phyloP scores from a whole-genome alignment of 1,139 yeast species.

The Taiozyma sp. region DNA sequence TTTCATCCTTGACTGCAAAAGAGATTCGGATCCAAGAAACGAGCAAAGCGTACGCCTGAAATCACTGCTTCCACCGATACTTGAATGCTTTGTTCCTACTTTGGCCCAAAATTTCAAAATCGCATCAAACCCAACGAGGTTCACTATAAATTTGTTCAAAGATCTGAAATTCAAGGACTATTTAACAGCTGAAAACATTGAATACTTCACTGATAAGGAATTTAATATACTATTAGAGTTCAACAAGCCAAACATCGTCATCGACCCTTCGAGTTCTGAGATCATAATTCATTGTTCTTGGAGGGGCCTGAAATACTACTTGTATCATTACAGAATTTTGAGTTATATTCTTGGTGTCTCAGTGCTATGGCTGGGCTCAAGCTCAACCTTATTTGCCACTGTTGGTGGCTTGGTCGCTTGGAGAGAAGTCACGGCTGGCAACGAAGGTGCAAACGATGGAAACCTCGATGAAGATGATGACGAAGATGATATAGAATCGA shows the following conservation, averaged over 20 bases:
- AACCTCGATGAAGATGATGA: conserved; percentile 4
- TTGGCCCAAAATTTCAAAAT: conserved; percentile 3
- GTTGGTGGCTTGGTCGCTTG: conserved; percentile 12
- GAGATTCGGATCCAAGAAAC: neutral
- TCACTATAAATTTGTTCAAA: conserved; percentile 5
- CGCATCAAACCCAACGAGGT: conserved; percentile 4
- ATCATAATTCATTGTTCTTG: conserved; percentile 34
- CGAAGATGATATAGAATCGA: neutral
- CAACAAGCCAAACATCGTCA: conserved; percentile 20
- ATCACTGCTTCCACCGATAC: conserved; percentile 17
- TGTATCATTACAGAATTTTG: conserved; percentile 42
- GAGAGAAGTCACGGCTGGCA: conserved; percentile 9
- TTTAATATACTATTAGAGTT: conserved; percentile 32
- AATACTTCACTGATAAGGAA: conserved; percentile 18
- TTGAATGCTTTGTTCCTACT: conserved; percentile 15
- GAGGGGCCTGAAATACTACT: conserved; percentile 52
- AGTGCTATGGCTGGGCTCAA: conserved; percentile 37
- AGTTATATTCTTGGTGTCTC: conserved; percentile 46
- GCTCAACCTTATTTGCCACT: conserved; percentile 10
- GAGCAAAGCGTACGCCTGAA: conserved; percentile 1
- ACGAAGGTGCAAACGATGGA: neutral
- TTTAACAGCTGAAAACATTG: conserved; percentile 1
- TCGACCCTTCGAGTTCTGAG: conserved; percentile 23
- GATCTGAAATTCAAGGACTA: conserved; percentile 6
- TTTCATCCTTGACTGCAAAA: conserved; percentile 15